These are phyloP conservation scores for Thelephora aurantiotincta DNA, from an alignment of 768 basidiomycete genomes.

Conservation along the genomic window DNA sequence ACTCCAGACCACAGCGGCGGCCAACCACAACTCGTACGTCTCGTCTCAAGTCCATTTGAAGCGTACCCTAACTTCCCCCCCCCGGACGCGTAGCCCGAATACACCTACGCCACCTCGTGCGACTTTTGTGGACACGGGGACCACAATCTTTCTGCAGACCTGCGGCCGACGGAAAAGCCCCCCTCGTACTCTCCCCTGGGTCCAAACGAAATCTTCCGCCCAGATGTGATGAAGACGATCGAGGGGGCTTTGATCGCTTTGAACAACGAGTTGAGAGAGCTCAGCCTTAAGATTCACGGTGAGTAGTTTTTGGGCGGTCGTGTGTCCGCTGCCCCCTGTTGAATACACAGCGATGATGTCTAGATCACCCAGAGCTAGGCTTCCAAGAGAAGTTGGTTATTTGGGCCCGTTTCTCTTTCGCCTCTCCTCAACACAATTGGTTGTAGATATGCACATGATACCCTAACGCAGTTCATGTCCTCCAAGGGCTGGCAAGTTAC, in stretches of 20 bases:
- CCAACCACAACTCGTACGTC: too few species aligned
- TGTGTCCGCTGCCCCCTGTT: not conserved
- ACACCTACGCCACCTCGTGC: not conserved
- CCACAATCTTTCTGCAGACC: constrained; percentile 2
- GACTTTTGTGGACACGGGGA: not conserved
- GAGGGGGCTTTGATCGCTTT: constrained; percentile 38
- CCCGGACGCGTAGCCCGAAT: not conserved
- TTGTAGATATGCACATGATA: constrained; percentile 56
- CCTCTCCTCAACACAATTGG: constrained; percentile 1
- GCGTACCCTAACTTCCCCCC: too few species aligned
- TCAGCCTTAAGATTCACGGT: constrained; percentile 69
- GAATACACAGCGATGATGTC: not conserved
- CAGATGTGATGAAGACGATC: constrained; percentile 37
- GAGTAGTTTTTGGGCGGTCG: constrained; percentile 11
- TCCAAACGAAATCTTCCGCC: constrained; percentile 3
- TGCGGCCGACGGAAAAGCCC: constrained; percentile 6
- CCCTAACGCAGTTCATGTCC: constrained; percentile 52
- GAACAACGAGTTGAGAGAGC: constrained; percentile 35
- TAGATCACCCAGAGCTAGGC: constrained; percentile 52
- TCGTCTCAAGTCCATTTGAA: too few species aligned
- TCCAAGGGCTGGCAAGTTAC: constrained; percentile 59
- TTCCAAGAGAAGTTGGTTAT: constrained; percentile 48
- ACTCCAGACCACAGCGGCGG: too few species aligned
- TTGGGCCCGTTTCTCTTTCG: constrained; percentile 5
- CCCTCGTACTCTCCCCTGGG: constrained; percentile 12